Conservation (phyloP, 2,329 filamentous ascomycete species). For the Delphinella strobiligena region DNA sequence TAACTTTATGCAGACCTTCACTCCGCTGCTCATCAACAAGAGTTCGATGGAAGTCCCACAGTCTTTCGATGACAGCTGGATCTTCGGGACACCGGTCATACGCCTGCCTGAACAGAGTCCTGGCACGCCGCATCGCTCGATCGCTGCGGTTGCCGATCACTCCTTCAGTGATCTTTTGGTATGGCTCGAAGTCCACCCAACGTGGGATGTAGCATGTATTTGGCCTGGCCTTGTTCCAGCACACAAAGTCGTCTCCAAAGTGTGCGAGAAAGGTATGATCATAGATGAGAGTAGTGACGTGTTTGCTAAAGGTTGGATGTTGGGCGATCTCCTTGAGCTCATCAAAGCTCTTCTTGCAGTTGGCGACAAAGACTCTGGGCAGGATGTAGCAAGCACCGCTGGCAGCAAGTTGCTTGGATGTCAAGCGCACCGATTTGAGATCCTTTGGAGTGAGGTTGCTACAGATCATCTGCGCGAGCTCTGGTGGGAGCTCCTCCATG, state of each 20-base stretch:
- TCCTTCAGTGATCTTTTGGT: background rate
- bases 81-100: background rate
- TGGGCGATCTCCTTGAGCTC: background rate
- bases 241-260: background rate
- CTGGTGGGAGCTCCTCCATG: background rate
- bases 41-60: background rate
- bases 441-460: background rate
- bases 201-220: background rate
- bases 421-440: background rate
- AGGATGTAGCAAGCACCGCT: slow-evolving; percentile 1
- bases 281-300: slow-evolving; percentile 1
- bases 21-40: background rate
- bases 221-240: background rate
- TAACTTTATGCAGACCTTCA: background rate
- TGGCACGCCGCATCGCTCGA: background rate
- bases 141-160: background rate
- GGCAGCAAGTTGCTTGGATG: background rate
- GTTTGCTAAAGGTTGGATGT: slow-evolving; percentile 2
- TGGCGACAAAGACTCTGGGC: slow-evolving; percentile 3
- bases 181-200: background rate
- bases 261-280: background rate
- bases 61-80: background rate
- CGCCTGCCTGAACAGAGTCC: background rate
- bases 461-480: slow-evolving; percentile 5
- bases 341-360: background rate